Percentiles rank a stretch among this genome's conserved stretches.
These are phyloP conservation scores for Dioscorea cayenensis DNA, from an alignment of 116 monocot genomes.

Conservation along the genomic window DNA sequence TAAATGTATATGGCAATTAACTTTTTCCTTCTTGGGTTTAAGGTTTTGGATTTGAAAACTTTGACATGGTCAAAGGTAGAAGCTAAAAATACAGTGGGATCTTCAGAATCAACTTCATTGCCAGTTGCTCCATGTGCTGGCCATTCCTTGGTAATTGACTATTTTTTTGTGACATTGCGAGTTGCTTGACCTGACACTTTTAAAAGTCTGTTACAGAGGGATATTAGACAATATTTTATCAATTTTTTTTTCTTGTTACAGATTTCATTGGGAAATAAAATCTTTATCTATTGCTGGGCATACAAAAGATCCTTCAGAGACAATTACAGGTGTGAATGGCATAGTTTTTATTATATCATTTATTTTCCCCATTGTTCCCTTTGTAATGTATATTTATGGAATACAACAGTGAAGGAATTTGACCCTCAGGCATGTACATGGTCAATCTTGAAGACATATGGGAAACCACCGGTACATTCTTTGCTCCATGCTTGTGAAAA, in stretches of 20 bases:
- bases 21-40: conserved; percentile 19
- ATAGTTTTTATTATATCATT: conserved; percentile 1
- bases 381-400: conserved; percentile 9
- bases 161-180: not conserved
- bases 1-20: not conserved
- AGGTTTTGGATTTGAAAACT: conserved; percentile 95
- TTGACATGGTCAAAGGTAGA: conserved; percentile 96
- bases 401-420: conserved; percentile 81
- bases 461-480: conserved; percentile 76
- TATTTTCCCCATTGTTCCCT: not conserved
- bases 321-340: conserved; percentile 54
- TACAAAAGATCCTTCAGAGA: conserved; percentile 90
- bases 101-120: conserved; percentile 22
- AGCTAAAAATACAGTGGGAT: conserved; percentile 27
- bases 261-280: conserved; percentile 81
- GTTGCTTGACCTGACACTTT: not conserved
- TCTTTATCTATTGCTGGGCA: conserved; percentile 89
- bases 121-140: conserved; percentile 77
- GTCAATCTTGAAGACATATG: conserved; percentile 86
- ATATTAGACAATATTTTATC: not conserved
- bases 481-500: not conserved
- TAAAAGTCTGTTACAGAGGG: not conserved
- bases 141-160: conserved; percentile 73
- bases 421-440: conserved; percentile 79
- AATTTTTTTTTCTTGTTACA: conserved; percentile 18